Evolutionary conservation across 1,284 basidiomycete genomes (phyloP).

Genomic region (Ustilago loliicola): DNA sequence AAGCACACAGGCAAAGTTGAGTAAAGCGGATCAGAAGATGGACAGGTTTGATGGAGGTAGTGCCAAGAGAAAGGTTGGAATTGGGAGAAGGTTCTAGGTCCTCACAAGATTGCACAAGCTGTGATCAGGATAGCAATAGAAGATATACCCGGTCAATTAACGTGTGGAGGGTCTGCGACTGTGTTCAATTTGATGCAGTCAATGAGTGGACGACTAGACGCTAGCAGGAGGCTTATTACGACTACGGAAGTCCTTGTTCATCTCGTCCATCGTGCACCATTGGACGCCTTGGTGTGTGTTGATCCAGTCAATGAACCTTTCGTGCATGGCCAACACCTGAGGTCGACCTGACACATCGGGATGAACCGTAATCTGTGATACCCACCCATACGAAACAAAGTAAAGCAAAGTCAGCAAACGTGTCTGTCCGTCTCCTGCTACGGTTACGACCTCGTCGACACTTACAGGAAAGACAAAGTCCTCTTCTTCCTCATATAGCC

Average conservation of each 20-base stretch:
- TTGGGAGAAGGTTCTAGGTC: conserved; percentile 39
- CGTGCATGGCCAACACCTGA: conserved; percentile 82
- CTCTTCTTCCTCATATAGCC: conserved; percentile 78
- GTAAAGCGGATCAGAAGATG: conserved; percentile 83
- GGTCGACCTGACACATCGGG: conserved; percentile 81
- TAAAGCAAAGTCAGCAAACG: neutral
- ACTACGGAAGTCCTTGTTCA: conserved; percentile 38
- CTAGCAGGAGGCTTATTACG: conserved; percentile 21
- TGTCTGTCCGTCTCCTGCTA: neutral
- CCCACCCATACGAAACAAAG: neutral
- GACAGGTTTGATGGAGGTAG: conserved; percentile 68
- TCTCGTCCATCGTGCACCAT: conserved; percentile 81
- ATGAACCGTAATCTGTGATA: conserved; percentile 77
- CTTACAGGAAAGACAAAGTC: conserved; percentile 78
- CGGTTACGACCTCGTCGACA: neutral
- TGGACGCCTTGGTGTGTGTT: conserved; percentile 80
- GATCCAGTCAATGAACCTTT: conserved; percentile 83
- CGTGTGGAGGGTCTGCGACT: neutral
- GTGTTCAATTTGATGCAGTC: neutral
- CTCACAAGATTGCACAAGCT: neutral
- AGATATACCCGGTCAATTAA: conserved; percentile 9
- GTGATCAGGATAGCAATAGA: neutral
- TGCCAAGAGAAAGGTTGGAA: conserved; percentile 31
- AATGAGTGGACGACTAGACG: neutral
- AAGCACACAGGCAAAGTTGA: conserved; percentile 80